phyloP scores from a whole-genome alignment of 139 green algal genomes.

The Pleodorina starrii region DNA sequence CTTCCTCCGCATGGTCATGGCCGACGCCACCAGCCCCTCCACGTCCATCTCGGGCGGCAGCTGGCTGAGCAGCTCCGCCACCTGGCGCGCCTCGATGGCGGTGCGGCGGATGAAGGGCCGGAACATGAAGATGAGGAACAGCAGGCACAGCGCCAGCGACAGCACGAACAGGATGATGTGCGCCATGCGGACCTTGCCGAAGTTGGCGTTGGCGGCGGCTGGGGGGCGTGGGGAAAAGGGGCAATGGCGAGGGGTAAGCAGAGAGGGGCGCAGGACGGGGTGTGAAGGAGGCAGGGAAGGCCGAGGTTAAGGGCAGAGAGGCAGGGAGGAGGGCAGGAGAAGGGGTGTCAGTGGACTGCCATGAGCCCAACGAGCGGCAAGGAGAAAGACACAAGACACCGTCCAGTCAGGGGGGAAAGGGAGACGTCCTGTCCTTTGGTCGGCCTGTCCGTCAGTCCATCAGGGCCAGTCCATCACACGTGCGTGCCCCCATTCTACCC shows the following conservation, averaged over 20 bases:
- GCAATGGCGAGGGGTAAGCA: neutral
- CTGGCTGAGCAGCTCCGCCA: constrained; percentile 61
- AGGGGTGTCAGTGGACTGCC: too few species aligned
- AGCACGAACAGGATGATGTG: constrained; percentile 58
- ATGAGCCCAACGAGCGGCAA: too few species aligned
- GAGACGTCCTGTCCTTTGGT: too few species aligned
- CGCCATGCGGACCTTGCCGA: constrained; percentile 37
- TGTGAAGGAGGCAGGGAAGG: too few species aligned
- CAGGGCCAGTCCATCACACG: too few species aligned
- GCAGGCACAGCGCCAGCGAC: constrained; percentile 39
- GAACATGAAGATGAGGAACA: constrained; percentile 57
- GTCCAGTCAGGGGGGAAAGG: too few species aligned
- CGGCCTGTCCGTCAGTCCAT: too few species aligned
- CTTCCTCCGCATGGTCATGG: constrained; percentile 30
- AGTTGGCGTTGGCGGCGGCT: constrained; percentile 44
- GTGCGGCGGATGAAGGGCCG: constrained; percentile 56
- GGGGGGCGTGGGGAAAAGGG: neutral
- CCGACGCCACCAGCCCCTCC: constrained; percentile 55
- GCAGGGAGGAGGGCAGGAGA: too few species aligned
- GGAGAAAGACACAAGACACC: too few species aligned
- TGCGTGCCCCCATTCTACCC: neutral
- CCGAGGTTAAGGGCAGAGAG: too few species aligned
- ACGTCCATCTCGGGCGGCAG: constrained; percentile 63
- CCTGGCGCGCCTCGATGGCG: constrained; percentile 55
- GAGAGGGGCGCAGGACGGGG: neutral